Evolutionary conservation across 352 stramenopile genomes (phyloP), one percentile per base, ranked within the genome.

Genomic region (Pythium grandisporangium): DNA sequence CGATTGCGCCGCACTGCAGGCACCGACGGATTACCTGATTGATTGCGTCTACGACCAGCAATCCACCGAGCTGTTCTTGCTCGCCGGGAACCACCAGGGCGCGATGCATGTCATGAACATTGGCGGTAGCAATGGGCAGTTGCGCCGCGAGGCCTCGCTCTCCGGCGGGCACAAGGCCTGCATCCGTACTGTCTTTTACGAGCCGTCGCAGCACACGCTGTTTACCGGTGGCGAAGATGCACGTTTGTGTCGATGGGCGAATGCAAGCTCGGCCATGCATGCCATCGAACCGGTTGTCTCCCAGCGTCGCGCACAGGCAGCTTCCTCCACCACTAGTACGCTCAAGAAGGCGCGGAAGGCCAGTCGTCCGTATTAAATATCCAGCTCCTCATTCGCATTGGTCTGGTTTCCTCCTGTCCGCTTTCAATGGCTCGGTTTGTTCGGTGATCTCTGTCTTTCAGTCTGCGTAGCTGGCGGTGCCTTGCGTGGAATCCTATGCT

Each of bases 191-290:
- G 57, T 84, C 3, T 86, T 88, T 54, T 95, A 86, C 55, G 69
- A 86, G 30, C 38, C 68, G 1, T 43, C 61, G 14, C 46, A 46
- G 13, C 32, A 45, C 3, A 71, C 69, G 17, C 56, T 95, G 6
- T 85, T 76, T 45, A 91, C 85, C 4, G 85, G 85, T 19, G 85
- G 83, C 1, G 85, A 96, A 49, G 85, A 96, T 47, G 69, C 85
- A 10, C 69, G 82, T 3, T 42, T 96, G 26, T 95, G 85, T 55
- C 70, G 70, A 37, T 96, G 85, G 85, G 12, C 23, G 5, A 42
- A 16, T 0, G 17, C 27, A 7, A 34, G 42, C 6, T 36, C 21
- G 4, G 24, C 30, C 2, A 25, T 35, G 6, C 21, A 39, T 14
- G 27, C 27, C 14, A 2, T 29, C 35, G 7, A 49, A 37, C 4